Base-by-base conservation (phyloP, 305 asterid species). In the Fraxinus platypoda region DNA sequence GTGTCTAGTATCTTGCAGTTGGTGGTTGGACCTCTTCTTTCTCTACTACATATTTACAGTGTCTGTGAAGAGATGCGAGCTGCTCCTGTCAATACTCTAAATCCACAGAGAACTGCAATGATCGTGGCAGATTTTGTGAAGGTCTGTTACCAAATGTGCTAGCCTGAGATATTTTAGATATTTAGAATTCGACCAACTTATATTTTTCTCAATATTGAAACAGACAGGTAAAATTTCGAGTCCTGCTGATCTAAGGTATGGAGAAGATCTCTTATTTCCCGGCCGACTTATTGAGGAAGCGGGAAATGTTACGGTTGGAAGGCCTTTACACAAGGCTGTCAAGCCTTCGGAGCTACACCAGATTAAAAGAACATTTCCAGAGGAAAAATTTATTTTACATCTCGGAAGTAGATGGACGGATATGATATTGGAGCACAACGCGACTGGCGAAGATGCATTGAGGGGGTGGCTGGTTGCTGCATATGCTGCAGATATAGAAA, bases 391-490 rank as follows among this genome's bases (percentile, higher is more conserved):
- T 81, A 85, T 96, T 72, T 73, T 96, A 17, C 83, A 87, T 59
- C 89, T 76, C 2, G 93, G 95, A 79, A 76, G 13, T 80, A 88
- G 86, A 85, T 87, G 91, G 84, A 94, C 96, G 0, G 95, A 96
- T 83, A 88, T 96, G 98, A 87, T 96, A 77, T 85, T 96, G 88
- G 94, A 93, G 80, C 95, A 88, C 75, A 84, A 83, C 19, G 99
- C 99, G 26, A 90, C 89, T 0, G 98, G 97, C 49, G 98, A 94
- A 88, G 99, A 96, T 85, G 98, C 97, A 46, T 77, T 96, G 92
- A 90, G 97, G 88, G 98, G 98, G 15, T 96, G 98, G 98, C 88
- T 96, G 62, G 98, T 96, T 76, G 99, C 98, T 85, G 99, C 97
- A 17, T 96, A 92, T 84, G 93, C 97, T 80, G 87, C 94, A 72